Base-by-base conservation (phyloP, 2,329 filamentous ascomycete species). In the Raffaelea albimanens region DNA sequence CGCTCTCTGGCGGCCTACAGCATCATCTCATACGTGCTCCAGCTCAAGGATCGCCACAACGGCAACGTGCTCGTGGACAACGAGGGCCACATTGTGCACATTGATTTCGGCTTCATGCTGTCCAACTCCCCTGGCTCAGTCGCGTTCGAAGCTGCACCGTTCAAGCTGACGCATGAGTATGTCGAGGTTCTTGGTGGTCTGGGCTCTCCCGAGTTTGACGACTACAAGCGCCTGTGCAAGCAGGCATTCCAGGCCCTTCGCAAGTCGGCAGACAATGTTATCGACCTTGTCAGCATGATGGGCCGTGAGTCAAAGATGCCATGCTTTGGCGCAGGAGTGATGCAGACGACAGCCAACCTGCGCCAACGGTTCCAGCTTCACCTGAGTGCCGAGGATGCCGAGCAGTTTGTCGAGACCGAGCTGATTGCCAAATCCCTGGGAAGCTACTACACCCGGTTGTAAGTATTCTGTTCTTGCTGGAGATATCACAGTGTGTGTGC, bases 101-200 rank as follows among this genome's bases (percentile, higher is more conserved):
- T 93, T 52, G 87, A 93, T 64, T 93, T 93, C 63, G 87, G 87
- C 47, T 93, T 93, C 62, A 91, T 93, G 85, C 71, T 93, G 31
- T 90, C 85, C 42, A 93, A 93, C 63, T 89, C 85, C 1, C 87
- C 87, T 0, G 87, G 87, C 0, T 85, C 82, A 9, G 86, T 93
- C 60, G 86, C 85, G 2, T 93, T 93, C 57, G 87, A 93, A 66
- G 87, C 87, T 14, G 87, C 87, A 4, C 87, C 87, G 1, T 93
- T 93, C 66, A 93, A 93, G 68, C 71, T 93, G 22, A 66, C 87
- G 2, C 80, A 89, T 54, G 87, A 93, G 59, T 93, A 93, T 60
- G 82, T 93, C 36, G 87, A 93, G 56, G 84, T 93, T 8, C 69
- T 93, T 25, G 87, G 87, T 18, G 87, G 87, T 1, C 63, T 86